phyloP scores from a whole-genome alignment of 148 eudicot species.

The Rhododendron henanense region DNA sequence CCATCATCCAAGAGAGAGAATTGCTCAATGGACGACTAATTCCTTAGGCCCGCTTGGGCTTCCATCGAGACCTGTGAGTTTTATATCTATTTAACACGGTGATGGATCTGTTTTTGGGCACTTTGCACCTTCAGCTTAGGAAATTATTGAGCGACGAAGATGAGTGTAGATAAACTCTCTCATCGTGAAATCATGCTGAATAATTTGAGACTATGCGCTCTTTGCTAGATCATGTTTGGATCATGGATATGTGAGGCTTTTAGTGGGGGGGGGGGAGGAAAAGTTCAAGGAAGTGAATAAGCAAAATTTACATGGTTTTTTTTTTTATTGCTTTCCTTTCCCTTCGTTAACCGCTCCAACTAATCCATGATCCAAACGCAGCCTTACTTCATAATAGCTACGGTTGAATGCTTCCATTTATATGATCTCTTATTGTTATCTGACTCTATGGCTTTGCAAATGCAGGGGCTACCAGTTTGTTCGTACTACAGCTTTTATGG shows the following conservation, averaged over 20 bases:
- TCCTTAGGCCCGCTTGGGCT: constrained; percentile 68
- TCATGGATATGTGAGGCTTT: background rate
- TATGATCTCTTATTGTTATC: background rate
- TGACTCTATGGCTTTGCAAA: background rate
- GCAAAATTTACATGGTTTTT: background rate
- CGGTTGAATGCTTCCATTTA: background rate
- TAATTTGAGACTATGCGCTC: background rate
- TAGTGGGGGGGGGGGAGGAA: background rate
- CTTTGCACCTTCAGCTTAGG: background rate
- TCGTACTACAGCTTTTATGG: constrained; percentile 47
- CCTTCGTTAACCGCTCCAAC: background rate
- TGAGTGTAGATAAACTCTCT: background rate
- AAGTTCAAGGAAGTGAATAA: background rate
- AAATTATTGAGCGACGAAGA: background rate
- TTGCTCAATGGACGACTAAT: constrained; percentile 27
- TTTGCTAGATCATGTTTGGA: background rate
- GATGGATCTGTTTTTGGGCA: background rate
- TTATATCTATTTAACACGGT: background rate
- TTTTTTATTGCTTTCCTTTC: background rate
- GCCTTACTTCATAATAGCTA: background rate
- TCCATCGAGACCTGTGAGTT: constrained; percentile 72
- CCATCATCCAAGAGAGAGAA: constrained; percentile 66
- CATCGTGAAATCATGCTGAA: background rate
- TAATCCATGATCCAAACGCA: background rate
- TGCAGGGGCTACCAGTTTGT: constrained; percentile 57